Percentiles rank a stretch among this genome's conserved stretches.
phyloP scores from a whole-genome alignment of 805 yeast species.

The Komagataella mondaviorum region DNA sequence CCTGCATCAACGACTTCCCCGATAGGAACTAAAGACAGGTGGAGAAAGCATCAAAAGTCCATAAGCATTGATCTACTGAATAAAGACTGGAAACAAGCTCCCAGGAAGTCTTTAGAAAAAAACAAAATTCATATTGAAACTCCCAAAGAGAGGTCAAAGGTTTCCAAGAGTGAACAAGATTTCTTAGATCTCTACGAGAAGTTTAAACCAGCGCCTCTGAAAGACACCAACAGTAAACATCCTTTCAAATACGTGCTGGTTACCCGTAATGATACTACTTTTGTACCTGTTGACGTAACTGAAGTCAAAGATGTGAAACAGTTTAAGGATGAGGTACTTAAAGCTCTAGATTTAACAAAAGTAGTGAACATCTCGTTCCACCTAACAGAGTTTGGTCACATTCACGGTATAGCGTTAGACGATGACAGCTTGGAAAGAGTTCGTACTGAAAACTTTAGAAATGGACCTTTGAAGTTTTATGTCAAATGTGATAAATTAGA shows the following conservation, averaged over 20 bases:
- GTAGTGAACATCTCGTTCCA: slow-evolving; percentile 29
- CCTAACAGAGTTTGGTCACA: slow-evolving; percentile 56
- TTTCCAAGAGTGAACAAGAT: too few relatives aligned
- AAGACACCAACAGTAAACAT: slow-evolving; percentile 7
- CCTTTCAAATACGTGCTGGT: slow-evolving; percentile 27
- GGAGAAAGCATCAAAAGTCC: neutral
- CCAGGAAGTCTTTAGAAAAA: neutral
- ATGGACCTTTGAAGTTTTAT: slow-evolving; percentile 11
- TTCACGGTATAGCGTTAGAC: slow-evolving; percentile 42
- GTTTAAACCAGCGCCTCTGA: slow-evolving; percentile 23
- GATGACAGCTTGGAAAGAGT: slow-evolving; percentile 29
- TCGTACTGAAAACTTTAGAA: slow-evolving; percentile 18
- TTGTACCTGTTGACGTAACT: slow-evolving; percentile 32
- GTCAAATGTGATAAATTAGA: slow-evolving; percentile 5
- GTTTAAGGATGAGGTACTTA: slow-evolving; percentile 26
- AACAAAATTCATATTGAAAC: neutral
- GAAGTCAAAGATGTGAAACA: slow-evolving; percentile 15
- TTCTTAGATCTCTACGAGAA: slow-evolving; percentile 11
- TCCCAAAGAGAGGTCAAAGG: neutral
- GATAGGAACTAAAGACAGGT: neutral
- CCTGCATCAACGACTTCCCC: neutral
- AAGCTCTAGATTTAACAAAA: slow-evolving; percentile 20
- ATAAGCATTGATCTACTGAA: neutral
- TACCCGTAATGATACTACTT: slow-evolving; percentile 49
- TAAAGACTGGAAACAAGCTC: neutral